Conservation (phyloP, 2,329 filamentous ascomycete species). For the Chrysoporthe cubensis region DNA sequence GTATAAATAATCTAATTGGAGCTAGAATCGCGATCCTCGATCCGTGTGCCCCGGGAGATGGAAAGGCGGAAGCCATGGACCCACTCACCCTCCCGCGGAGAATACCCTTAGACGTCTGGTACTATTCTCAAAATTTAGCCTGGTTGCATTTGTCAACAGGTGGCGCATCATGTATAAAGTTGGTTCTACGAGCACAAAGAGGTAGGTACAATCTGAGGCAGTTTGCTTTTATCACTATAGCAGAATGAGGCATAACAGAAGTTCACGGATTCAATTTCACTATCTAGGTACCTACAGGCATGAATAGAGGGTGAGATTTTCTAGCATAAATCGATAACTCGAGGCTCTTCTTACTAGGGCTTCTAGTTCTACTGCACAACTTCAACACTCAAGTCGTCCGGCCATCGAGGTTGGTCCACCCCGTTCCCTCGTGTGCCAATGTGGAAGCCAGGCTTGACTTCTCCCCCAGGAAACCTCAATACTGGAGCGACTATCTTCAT, state of each 20-base stretch:
- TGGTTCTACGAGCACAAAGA: neutral
- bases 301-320: neutral
- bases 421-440: slow-evolving; percentile 23
- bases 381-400: slow-evolving; percentile 17
- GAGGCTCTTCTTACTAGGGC: neutral
- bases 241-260: neutral
- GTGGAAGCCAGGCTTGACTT: slow-evolving; percentile 22
- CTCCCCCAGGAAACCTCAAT: slow-evolving; percentile 19
- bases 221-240: neutral
- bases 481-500: slow-evolving; percentile 21
- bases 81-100: too few relatives aligned
- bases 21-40: too few relatives aligned
- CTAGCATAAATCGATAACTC: neutral
- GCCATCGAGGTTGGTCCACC: slow-evolving; percentile 22
- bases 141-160: neutral
- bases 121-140: too few relatives aligned
- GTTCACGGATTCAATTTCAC: neutral
- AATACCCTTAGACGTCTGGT: too few relatives aligned
- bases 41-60: too few relatives aligned
- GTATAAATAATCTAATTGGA: too few relatives aligned
- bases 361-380: slow-evolving; percentile 2
- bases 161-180: neutral
- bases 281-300: neutral
- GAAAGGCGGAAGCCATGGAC: too few relatives aligned
- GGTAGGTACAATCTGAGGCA: neutral